A percentile compares a stretch with the other conserved stretches of the same genome.
phyloP scores from a whole-genome alignment of 495 filamentous ascomycete genomes.

The Tuber indicum region DNA sequence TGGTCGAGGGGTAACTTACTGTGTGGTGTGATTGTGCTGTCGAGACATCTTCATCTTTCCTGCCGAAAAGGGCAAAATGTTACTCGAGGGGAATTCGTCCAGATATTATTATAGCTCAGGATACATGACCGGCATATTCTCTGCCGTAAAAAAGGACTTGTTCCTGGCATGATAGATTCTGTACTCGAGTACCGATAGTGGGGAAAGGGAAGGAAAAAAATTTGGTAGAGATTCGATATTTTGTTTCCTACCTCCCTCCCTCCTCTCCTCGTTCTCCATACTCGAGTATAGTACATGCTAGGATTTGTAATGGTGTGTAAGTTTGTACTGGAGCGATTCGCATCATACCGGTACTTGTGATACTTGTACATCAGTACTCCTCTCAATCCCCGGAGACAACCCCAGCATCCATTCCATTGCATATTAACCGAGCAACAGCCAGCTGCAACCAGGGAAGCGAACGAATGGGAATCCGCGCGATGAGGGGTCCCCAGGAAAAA shows the following conservation, averaged over 20 bases:
- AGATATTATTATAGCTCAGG: background rate
- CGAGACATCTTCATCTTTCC: no score
- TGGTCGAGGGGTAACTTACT: background rate
- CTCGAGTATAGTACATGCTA: background rate
- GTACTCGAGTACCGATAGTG: background rate
- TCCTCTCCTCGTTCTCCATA: background rate
- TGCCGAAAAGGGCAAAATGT: no score
- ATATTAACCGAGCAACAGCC: slow-evolving; percentile 5
- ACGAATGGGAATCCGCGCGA: background rate
- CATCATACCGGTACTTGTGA: background rate
- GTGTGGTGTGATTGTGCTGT: no score
- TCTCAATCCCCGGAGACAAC: background rate
- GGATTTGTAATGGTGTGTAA: background rate
- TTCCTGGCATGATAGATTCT: background rate
- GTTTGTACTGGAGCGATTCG: background rate
- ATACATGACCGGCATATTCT: background rate
- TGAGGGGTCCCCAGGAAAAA: background rate
- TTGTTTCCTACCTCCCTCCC: background rate
- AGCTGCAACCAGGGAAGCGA: slow-evolving; percentile 2
- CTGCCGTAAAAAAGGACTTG: background rate
- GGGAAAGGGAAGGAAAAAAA: background rate
- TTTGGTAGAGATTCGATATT: background rate
- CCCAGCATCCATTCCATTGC: background rate
- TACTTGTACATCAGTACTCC: background rate
- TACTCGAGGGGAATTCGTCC: background rate